Evolutionary conservation across 768 basidiomycete species (phyloP).

Genomic region (Tulasnella calospora): DNA sequence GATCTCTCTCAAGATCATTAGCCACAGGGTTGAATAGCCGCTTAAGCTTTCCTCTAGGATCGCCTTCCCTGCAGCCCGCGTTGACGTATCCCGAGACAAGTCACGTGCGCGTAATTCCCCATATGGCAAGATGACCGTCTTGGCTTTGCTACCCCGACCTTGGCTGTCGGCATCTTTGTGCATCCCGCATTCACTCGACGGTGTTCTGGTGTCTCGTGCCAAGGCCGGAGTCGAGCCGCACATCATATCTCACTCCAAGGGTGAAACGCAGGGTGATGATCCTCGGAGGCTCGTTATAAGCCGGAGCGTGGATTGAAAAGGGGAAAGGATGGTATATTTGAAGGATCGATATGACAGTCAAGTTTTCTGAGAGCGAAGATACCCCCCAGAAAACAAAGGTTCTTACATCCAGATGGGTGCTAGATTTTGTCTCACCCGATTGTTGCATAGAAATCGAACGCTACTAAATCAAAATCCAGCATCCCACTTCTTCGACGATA

Average conservation of each 20-base stretch:
- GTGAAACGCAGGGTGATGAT: neutral
- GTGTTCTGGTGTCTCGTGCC: neutral
- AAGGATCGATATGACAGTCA: neutral
- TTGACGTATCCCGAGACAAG: neutral
- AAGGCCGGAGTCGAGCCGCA: slow-evolving; percentile 1
- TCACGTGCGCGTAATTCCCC: neutral
- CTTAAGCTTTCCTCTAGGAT: neutral
- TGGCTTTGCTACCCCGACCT: neutral
- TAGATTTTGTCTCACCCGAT: neutral
- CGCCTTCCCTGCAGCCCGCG: neutral
- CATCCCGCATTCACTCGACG: neutral
- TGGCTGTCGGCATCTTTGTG: neutral
- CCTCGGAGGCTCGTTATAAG: neutral
- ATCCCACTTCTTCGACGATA: neutral
- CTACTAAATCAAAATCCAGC: neutral
- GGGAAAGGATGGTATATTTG: neutral
- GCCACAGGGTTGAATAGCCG: neutral
- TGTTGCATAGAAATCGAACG: neutral
- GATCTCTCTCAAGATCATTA: neutral
- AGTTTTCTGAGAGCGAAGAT: neutral
- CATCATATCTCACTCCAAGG: neutral
- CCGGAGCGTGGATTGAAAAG: neutral
- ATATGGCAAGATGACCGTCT: neutral
- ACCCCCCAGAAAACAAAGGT: neutral
- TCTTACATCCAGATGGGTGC: neutral